These are phyloP conservation scores for Monilinia fructicola DNA, from an alignment of 2,329 filamentous ascomycete species.

Conservation along the genomic window DNA sequence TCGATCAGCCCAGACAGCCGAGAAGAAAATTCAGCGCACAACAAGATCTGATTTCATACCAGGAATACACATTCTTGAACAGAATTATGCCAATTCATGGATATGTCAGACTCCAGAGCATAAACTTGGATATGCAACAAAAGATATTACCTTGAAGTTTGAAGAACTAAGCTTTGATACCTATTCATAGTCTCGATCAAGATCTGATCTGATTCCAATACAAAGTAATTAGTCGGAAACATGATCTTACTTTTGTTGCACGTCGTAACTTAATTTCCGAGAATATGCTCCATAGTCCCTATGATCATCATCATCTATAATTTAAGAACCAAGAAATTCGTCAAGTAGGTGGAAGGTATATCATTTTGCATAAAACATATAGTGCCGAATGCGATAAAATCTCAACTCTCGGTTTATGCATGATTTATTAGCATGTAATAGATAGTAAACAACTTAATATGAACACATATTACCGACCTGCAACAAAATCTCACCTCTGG, in stretches of 20 bases:
- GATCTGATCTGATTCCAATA: neutral
- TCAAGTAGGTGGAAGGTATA: neutral
- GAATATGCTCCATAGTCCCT: neutral
- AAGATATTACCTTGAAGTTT: neutral
- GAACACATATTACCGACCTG: neutral
- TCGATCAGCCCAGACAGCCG: neutral
- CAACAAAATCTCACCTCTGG: neutral
- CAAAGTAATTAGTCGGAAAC: neutral
- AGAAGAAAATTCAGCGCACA: neutral
- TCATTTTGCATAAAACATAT: neutral
- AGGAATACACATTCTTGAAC: neutral
- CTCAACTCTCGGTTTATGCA: too few relatives aligned
- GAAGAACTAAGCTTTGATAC: neutral
- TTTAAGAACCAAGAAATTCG: neutral
- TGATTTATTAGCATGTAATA: neutral
- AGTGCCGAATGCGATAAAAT: neutral
- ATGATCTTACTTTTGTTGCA: neutral
- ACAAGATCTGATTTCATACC: too few relatives aligned
- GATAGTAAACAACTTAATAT: neutral
- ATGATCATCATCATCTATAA: neutral
- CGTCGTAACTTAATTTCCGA: neutral
- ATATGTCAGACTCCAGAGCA: neutral
- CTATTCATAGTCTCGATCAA: neutral
- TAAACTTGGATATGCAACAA: neutral
- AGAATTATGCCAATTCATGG: too few relatives aligned